These are phyloP conservation scores for Nothophaeocryptopus gaeumannii DNA, from an alignment of 2,329 filamentous ascomycete genomes.

Conservation along the genomic window DNA sequence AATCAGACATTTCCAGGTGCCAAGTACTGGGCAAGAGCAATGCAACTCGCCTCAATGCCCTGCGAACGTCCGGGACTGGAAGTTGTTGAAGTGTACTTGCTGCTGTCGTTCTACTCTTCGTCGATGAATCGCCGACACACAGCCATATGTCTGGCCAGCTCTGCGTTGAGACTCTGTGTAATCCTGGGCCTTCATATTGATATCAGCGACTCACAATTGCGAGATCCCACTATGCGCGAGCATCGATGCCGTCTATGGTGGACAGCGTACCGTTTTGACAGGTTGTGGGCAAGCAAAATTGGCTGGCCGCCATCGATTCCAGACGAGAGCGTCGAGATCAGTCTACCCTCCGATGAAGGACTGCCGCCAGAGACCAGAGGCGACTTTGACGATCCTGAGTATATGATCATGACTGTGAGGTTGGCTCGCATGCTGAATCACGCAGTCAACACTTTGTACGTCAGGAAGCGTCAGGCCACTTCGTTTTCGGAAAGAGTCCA, in stretches of 20 bases:
- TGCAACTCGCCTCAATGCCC: slow-evolving; percentile 39
- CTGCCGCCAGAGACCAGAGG: slow-evolving; percentile 25
- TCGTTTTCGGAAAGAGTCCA: slow-evolving; percentile 40
- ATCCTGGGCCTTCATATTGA: slow-evolving; percentile 47
- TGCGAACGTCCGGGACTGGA: slow-evolving; percentile 46
- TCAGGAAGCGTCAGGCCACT: slow-evolving; percentile 28
- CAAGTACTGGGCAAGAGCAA: slow-evolving; percentile 44
- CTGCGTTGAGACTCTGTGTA: slow-evolving; percentile 44
- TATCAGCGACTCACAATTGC: slow-evolving; percentile 41
- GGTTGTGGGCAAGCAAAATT: slow-evolving; percentile 37
- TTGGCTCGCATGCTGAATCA: slow-evolving; percentile 37
- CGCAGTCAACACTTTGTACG: slow-evolving; percentile 32
- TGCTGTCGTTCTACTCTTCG: slow-evolving; percentile 49
- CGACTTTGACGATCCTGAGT: slow-evolving; percentile 39
- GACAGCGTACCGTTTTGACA: slow-evolving; percentile 36
- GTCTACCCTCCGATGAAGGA: slow-evolving; percentile 40
- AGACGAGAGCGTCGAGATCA: slow-evolving; percentile 41
- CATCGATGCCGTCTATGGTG: slow-evolving; percentile 37
- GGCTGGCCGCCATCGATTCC: slow-evolving; percentile 34
- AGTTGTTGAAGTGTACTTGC: slow-evolving; percentile 44
- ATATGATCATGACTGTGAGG: slow-evolving; percentile 40
- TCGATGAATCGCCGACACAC: slow-evolving; percentile 47
- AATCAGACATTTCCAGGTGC: slow-evolving; percentile 44
- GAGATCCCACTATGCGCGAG: slow-evolving; percentile 35
- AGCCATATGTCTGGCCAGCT: slow-evolving; percentile 45